Base-by-base conservation (phyloP, 2,329 filamentous ascomycete genomes). In the Fusarium pseudoanthophilum region DNA sequence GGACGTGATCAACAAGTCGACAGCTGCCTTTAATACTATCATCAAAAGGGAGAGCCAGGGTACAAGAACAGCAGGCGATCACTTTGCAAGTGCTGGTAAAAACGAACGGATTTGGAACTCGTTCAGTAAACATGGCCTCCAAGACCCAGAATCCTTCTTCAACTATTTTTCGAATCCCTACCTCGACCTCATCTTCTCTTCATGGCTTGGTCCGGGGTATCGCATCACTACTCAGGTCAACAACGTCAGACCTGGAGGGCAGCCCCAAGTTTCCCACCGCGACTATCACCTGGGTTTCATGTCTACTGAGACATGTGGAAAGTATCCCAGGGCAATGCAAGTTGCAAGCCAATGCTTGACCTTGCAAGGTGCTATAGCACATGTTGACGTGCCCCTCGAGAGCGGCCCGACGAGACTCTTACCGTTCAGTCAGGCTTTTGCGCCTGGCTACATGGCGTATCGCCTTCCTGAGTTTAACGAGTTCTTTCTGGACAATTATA, bases 41-140 rank as follows among this genome's bases (percentile, higher is more conserved):
- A 88, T 90, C 78, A 78, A 80, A 7, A 74, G 77, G 15, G 86
- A 90, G 78, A 78, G 76, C 34, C 72, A 80, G 36, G 73, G 74
- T 11, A 53, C 76, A 28, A 78, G 78, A 30, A 56, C 78, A 3
- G 85, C 86, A 58, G 90, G 90, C 28, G 90, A 92, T 78, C 90
- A 92, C 75, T 92, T 92, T 78, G 88, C 89, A 3, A 80, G 84
- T 9, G 82, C 83, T 5, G 86, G 87, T 28, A 84, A 84, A 30
- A 92, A 92, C 76, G 84, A 87, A 60, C 85, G 90, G 15, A 90
- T 92, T 81, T 92, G 89, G 89, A 92, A 92, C 80, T 89, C 89
- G 0, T 89, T 91, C 79, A 86, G 86, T 70, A 92, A 92, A 76
- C 90, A 91, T 75, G 87, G 84, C 26, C 78, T 87, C 5, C 76